Conservation (phyloP, 768 basidiomycete genomes). For the Crucibulum laeve region DNA sequence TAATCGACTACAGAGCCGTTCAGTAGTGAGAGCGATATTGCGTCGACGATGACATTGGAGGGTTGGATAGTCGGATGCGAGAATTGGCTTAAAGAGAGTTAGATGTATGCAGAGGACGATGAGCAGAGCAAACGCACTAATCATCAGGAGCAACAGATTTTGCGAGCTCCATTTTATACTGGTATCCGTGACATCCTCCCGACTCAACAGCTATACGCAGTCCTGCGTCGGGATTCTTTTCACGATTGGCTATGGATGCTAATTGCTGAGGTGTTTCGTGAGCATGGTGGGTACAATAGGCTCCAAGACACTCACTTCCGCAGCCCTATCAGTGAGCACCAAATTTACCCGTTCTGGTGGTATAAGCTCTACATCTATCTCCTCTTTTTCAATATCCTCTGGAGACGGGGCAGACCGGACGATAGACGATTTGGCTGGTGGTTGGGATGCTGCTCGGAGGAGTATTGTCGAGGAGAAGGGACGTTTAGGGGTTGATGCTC, state of each 20-base stretch:
- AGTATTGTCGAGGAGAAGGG: conserved; percentile 16
- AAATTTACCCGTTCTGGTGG: conserved; percentile 50
- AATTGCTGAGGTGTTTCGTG: conserved; percentile 59
- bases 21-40: conserved; percentile 76
- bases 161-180: conserved; percentile 88
- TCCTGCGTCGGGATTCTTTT: conserved; percentile 60
- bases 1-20: conserved; percentile 90
- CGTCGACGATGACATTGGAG: conserved; percentile 80
- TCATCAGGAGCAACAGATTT: conserved; percentile 62
- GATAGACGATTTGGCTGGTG: conserved; percentile 42
- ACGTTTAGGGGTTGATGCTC: not conserved
- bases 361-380: conserved; percentile 59
- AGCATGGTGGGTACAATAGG: conserved; percentile 1
- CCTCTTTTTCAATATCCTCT: conserved; percentile 53
- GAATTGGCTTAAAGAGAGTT: conserved; percentile 48
- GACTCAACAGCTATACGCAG: conserved; percentile 85
- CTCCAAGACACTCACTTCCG: conserved; percentile 46
- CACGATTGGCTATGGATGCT: conserved; percentile 57
- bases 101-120: conserved; percentile 2
- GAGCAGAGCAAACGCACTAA: conserved; percentile 58
- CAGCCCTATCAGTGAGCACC: conserved; percentile 68
- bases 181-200: conserved; percentile 97
- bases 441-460: conserved; percentile 31
- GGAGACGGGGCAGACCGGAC: conserved; percentile 47
- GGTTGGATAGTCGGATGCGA: conserved; percentile 67